Percentiles rank a stretch among this genome's conserved stretches.
Conservation (phyloP, 257 asterid genomes). For the Ajuga chamaepitys region DNA sequence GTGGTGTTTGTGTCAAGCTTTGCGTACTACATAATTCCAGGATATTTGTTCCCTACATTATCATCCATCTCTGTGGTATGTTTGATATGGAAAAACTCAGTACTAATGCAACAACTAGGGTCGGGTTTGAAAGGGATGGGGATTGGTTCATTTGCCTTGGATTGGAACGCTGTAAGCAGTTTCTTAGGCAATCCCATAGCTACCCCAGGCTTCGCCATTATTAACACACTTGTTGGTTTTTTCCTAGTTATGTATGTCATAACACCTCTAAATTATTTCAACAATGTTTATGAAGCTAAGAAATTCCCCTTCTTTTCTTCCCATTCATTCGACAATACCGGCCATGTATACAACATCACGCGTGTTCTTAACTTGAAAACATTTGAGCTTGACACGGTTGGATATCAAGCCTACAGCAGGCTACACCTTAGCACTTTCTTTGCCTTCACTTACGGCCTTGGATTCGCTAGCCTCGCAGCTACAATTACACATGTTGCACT, state of each 20-base stretch:
- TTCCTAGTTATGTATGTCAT: constrained; percentile 39
- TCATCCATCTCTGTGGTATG: constrained; percentile 39
- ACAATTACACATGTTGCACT: constrained; percentile 59
- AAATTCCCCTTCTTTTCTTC: constrained; percentile 52
- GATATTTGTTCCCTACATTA: constrained; percentile 34
- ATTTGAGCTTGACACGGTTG: constrained; percentile 28
- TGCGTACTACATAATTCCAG: constrained; percentile 50
- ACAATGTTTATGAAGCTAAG: constrained; percentile 34
- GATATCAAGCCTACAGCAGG: constrained; percentile 44
- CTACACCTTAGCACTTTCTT: constrained; percentile 52
- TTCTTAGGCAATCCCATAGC: constrained; percentile 46
- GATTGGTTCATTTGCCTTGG: constrained; percentile 42
- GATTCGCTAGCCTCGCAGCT: constrained; percentile 63
- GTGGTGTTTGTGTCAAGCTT: constrained; percentile 39
- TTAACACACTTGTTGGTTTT: constrained; percentile 35
- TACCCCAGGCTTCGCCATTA: constrained; percentile 42
- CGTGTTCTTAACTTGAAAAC: constrained; percentile 32
- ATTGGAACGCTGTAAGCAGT: constrained; percentile 35
- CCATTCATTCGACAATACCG: constrained; percentile 29
- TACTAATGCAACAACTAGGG: constrained; percentile 44
- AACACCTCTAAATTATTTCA: constrained; percentile 40
- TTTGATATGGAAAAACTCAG: constrained; percentile 27
- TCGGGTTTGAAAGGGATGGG: constrained; percentile 55
- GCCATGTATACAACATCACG: constrained; percentile 27
- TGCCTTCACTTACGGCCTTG: constrained; percentile 55